Conservation (phyloP, 345 rosid genomes). For the Eucalyptus pauciflora region DNA sequence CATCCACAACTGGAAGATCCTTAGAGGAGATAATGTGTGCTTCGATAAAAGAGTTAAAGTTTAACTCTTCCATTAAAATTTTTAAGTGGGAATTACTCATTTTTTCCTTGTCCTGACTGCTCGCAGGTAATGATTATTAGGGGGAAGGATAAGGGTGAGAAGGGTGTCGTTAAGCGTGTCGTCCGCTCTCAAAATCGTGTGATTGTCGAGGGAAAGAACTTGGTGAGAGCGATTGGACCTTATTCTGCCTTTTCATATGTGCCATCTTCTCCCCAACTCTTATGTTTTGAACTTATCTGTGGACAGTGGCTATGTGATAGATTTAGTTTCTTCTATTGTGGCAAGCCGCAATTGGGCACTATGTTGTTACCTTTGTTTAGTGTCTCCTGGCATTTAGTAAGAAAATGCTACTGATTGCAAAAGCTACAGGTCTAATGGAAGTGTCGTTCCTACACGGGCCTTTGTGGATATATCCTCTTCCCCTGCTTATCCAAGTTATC, state of each 20-base stretch:
- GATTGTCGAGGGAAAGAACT: slow-evolving; percentile 83
- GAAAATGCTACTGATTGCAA: neutral
- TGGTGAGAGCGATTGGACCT: slow-evolving; percentile 23
- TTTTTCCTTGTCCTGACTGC: neutral
- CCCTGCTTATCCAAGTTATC: neutral
- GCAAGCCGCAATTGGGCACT: neutral
- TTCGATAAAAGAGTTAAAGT: neutral
- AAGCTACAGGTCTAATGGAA: neutral
- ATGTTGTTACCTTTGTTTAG: neutral
- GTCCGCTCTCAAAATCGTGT: slow-evolving; percentile 83
- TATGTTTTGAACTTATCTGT: neutral
- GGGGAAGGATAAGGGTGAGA: slow-evolving; percentile 87
- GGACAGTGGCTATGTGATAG: neutral
- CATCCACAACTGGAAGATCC: slow-evolving; percentile 91
- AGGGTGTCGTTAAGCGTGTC: slow-evolving; percentile 64
- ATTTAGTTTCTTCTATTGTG: neutral
- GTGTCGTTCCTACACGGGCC: neutral
- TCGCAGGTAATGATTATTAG: slow-evolving; percentile 71
- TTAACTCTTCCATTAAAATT: neutral
- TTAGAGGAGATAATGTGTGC: slow-evolving; percentile 89
- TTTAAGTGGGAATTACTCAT: neutral
- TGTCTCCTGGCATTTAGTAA: neutral
- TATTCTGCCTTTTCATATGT: neutral
- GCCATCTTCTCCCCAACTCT: neutral
- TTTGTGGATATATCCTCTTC: neutral